Base-by-base conservation (phyloP, 805 yeast species). In the Saturnispora gosingensis region DNA sequence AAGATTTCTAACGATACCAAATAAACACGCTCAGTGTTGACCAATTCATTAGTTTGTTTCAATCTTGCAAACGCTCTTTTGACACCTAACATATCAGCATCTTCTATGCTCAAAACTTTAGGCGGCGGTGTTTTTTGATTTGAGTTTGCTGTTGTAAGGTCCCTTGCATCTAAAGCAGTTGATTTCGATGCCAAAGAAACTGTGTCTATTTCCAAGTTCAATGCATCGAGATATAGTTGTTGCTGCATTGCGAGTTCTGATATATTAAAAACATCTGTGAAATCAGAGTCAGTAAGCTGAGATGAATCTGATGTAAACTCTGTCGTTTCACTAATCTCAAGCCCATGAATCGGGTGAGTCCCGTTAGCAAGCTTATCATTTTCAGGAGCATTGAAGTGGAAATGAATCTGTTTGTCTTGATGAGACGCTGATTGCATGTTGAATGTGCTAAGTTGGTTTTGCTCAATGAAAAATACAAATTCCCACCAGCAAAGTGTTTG, bases 1-100 rank as follows among this genome's bases (percentile, higher is more conserved):
- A 80, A 61, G 54, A 75, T 61, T 38, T 66, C 67, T 46, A 80
- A 59, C 1, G 77, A 72, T 43, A 67, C 65, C n/a, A 78, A 61
- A 57, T 77, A 80, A 1, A 64, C 65, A 25, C 66, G 69, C 57
- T 80, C 85, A 11, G 78, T 77, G 13, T 69, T 69, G 0, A 74
- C 50, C 5, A 80, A 59, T 58, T 80, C 85, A 51, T 75, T 63
- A 27, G 67, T 56, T 50, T 62, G 67, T 45, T 65, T 64, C 35
- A 59, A 61, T 45, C 68, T 53, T 2, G 61, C 52, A 50, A 61
- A 64, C 3, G 61, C 57, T 30, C 62, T 48, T 45, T 57, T 57
- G 5, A 49, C 16, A 22, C 8, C 5, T 11, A 49, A 46, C 4
- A 44, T 22, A 9, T 52, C 39, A 9, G 44, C 20, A 34, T 50